Conservation (phyloP, 352 stramenopile species). For the Pythium apleroticum region DNA sequence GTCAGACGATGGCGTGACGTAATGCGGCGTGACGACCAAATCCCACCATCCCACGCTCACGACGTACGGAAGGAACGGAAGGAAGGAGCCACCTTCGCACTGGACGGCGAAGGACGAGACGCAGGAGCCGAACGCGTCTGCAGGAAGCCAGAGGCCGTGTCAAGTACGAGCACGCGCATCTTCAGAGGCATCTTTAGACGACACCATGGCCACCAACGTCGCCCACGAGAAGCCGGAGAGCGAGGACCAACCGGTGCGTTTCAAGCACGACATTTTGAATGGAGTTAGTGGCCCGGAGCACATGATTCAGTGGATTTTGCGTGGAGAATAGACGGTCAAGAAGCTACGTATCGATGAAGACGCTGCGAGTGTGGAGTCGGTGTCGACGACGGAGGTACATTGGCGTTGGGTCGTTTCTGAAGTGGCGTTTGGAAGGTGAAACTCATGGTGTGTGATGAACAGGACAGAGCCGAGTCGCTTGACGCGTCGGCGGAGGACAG, state of each 20-base stretch:
- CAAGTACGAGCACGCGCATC: neutral
- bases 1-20: neutral
- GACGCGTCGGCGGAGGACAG: constrained; percentile 20
- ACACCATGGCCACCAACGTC: constrained; percentile 63
- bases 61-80: constrained; percentile 14
- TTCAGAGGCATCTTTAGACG: neutral
- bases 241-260: constrained; percentile 56
- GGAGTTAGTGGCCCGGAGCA: neutral
- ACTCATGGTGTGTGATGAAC: constrained; percentile 4
- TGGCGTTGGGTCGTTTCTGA: neutral
- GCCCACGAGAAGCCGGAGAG: constrained; percentile 76
- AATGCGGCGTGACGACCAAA: constrained; percentile 6
- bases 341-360: constrained; percentile 35
- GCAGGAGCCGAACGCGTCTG: constrained; percentile 7
- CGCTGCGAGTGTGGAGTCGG: constrained; percentile 26
- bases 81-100: constrained; percentile 23
- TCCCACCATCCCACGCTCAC: constrained; percentile 5
- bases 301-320: neutral
- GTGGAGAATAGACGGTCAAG: constrained; percentile 24
- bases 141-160: neutral
- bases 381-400: constrained; percentile 25
- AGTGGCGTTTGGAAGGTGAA: neutral
- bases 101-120: constrained; percentile 14
- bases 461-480: constrained; percentile 24
- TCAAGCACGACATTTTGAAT: neutral